phyloP scores from a whole-genome alignment of 2,329 filamentous ascomycete genomes.

The Zelopaecilomyces penicillatus region DNA sequence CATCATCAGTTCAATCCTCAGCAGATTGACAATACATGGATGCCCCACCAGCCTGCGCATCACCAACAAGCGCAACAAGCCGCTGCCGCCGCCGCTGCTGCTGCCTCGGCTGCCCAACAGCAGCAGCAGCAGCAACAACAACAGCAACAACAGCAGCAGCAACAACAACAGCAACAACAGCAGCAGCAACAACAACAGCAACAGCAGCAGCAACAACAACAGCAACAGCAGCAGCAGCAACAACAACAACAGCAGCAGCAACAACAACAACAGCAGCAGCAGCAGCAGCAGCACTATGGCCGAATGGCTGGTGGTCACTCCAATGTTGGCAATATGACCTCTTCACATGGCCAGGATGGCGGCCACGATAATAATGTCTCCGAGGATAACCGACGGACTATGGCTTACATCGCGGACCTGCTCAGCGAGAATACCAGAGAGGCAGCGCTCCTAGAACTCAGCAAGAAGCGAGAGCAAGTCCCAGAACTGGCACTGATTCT shows the following conservation, averaged over 20 bases:
- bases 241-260: background rate
- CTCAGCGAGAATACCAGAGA: constrained; percentile 82
- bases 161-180: constrained; percentile 31
- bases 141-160: constrained; percentile 30
- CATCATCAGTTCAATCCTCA: constrained; percentile 60
- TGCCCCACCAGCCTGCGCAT: constrained; percentile 56
- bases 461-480: constrained; percentile 97
- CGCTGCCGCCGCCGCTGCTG: constrained; percentile 33
- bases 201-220: constrained; percentile 54
- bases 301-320: constrained; percentile 62
- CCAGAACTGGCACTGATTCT: constrained; percentile 91
- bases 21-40: constrained; percentile 56
- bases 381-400: constrained; percentile 87
- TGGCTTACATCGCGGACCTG: constrained; percentile 86
- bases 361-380: constrained; percentile 62
- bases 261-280: constrained; percentile 24
- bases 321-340: constrained; percentile 34
- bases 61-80: constrained; percentile 52
- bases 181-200: constrained; percentile 30
- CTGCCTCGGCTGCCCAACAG: constrained; percentile 32
- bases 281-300: constrained; percentile 57
- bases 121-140: constrained; percentile 36
- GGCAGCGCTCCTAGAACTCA: constrained; percentile 85
- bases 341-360: constrained; percentile 44
- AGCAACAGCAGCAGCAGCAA: constrained; percentile 16